phyloP scores from a whole-genome alignment of 2,329 filamentous ascomycete genomes.

The Diaporthe velutina region DNA sequence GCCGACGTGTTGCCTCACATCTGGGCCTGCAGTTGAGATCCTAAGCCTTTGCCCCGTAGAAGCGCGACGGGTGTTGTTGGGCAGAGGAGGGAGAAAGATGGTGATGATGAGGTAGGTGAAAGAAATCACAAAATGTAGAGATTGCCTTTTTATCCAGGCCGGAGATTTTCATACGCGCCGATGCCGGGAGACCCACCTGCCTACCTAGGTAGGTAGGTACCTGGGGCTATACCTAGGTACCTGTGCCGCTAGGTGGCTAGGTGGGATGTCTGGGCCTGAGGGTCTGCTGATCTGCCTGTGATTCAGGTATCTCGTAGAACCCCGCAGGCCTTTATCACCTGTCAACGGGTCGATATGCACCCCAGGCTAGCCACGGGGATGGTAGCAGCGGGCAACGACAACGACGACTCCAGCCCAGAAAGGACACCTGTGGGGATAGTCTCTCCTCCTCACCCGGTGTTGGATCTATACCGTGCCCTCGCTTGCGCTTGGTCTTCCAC shows the following conservation, averaged over 20 bases:
- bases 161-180: background rate
- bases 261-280: slow-evolving; percentile 17
- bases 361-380: slow-evolving; percentile 23
- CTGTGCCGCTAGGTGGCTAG: background rate
- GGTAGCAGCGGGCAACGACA: slow-evolving; percentile 4
- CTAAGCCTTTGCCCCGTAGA: background rate
- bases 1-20: slow-evolving; percentile 28
- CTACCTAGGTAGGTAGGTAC: no score
- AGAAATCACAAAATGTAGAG: background rate
- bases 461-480: background rate
- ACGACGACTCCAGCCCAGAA: background rate
- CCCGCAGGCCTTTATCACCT: slow-evolving; percentile 27
- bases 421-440: background rate
- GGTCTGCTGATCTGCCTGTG: slow-evolving; percentile 22
- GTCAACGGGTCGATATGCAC: slow-evolving; percentile 24
- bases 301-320: background rate
- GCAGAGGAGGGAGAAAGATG: background rate
- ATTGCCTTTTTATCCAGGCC: slow-evolving; percentile 23
- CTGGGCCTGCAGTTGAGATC: slow-evolving; percentile 24
- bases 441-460: background rate
- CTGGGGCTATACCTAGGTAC: background rate
- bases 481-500: background rate
- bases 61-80: slow-evolving; percentile 8
- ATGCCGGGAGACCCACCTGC: slow-evolving; percentile 22
- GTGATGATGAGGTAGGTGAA: background rate